Evolutionary conservation across 805 yeast genomes (phyloP), one percentile per base, ranked within the genome.

Genomic region (Zygotorulaspora sp.): DNA sequence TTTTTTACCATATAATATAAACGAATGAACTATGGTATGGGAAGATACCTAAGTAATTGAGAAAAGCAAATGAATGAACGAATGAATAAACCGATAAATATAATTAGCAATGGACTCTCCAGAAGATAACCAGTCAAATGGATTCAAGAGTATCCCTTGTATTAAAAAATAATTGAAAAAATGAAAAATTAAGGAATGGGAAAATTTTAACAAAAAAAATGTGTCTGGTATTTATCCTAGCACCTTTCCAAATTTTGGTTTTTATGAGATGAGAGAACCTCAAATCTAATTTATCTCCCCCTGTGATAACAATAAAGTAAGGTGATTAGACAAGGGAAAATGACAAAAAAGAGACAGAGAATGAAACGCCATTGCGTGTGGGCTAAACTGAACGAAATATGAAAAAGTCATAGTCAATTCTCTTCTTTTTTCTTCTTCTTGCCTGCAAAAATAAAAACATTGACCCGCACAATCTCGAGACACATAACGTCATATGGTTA

Each of bases 391-490:
- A 26, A 26, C 15, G 30, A n/a, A 26, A n/a, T 26, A 4, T 17
- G n/a, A 12, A 26, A 26, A 26, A 26, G 30, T 26, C 30, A 26
- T 26, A n/a, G 30, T 26, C 30, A 21, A 12, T 26, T 14, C 30
- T 14, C 17, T 26, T 14, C 16, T 26, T 26, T 26, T 26, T 26
- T 23, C 17, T 26, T 12, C 30, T 14, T 26, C 30, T 26, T 26
- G 30, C 15, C 15, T 26, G 12, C n/a, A 25, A 26, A 26, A 26
- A 12, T 14, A 14, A 3, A 26, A 26, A 4, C 5, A 26, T 8
- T 14, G 16, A 26, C 16, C 30, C 15, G 30, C 30, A 26, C 15
- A n/a, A 26, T 26, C 14, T n/a, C 14, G 17, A 26, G 30, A 26
- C 30, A 26, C 30, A 26, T 6, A 26, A 26, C 30, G 12, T 26